Evolutionary conservation across 108 stramenopile species (phyloP), one percentile per base, ranked within the genome.

Genomic region (Craspedostauros australis): DNA sequence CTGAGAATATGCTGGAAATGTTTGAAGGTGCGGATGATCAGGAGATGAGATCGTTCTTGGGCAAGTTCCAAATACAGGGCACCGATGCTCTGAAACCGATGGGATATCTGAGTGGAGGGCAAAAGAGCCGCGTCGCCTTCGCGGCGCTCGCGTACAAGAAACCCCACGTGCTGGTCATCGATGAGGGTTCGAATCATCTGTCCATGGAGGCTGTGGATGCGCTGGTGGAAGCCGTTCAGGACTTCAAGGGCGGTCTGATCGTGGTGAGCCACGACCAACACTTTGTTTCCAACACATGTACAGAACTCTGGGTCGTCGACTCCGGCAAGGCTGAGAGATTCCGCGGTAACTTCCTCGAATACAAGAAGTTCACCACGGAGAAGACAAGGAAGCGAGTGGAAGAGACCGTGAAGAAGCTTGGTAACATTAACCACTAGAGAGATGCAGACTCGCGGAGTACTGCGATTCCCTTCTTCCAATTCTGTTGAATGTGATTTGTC

Each of bases 161-260:
- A 36, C 97, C 98, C 5, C 98, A 99, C 62, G 75, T 99, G 4
- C 68, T 99, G 41, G 70, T 99, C n/a, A 79, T 96, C 75, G 96
- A 98, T 52, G 96, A 95, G 68, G 94, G 93, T 5, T 94, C 94
- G 0, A 95, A 97, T 66, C 95, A 99, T 57, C 68, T 99, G 52
- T 60, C 92, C 58, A 95, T 99, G 77, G 96, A 96, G 68, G 86
- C 88, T 19, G 95, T 97, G 15, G 96, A 99, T 65, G 98, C 98
- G 21, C 73, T 99, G 19, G 88, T 93, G 23, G 90, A 88, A 34
- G 96, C 91, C 11, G 70, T 98, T 1, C 72, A 84, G 39, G 67
- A 85, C 49, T 93, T 81, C 64, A 52, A 64, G 34, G 68, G 60
- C 32, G 98, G 96, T 1, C 66, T 97, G 27, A 64, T 97, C 30